Evolutionary conservation across 2,329 filamentous ascomycete species (phyloP).

Genomic region (Metarhizium guizhouense): DNA sequence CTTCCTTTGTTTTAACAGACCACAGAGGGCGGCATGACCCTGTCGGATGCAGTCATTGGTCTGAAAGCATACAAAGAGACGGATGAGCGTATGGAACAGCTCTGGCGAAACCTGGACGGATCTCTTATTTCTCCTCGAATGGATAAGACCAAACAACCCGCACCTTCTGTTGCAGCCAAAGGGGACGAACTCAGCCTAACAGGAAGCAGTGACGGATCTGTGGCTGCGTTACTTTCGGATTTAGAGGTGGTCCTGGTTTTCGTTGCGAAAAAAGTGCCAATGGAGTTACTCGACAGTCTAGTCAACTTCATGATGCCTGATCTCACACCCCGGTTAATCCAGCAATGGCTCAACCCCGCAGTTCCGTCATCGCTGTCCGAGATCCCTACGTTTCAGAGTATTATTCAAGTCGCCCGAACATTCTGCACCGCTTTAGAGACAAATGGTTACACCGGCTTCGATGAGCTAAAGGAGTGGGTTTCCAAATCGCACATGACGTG

Average conservation of each 20-base stretch:
- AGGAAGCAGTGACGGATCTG: slow-evolving; percentile 33
- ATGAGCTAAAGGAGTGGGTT: slow-evolving; percentile 69
- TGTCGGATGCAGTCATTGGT: slow-evolving; percentile 44
- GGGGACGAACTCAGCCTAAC: slow-evolving; percentile 33
- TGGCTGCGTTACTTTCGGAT: slow-evolving; percentile 45
- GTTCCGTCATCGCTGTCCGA: slow-evolving; percentile 68
- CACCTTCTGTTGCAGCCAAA: slow-evolving; percentile 32
- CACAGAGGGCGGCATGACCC: slow-evolving; percentile 41
- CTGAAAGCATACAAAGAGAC: slow-evolving; percentile 53
- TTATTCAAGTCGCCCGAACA: slow-evolving; percentile 52
- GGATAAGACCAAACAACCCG: slow-evolving; percentile 22
- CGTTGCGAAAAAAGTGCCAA: slow-evolving; percentile 41
- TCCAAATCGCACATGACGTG: slow-evolving; percentile 72
- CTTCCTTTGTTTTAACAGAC: slow-evolving; percentile 10
- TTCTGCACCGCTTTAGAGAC: slow-evolving; percentile 57
- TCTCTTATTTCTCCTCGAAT: slow-evolving; percentile 54
- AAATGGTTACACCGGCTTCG: slow-evolving; percentile 52
- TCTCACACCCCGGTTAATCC: slow-evolving; percentile 59
- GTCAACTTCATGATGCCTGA: slow-evolving; percentile 62
- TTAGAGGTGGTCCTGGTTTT: slow-evolving; percentile 43
- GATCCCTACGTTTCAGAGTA: slow-evolving; percentile 61
- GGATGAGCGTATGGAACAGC: slow-evolving; percentile 46
- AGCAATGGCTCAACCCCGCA: slow-evolving; percentile 63
- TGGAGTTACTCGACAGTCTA: slow-evolving; percentile 48
- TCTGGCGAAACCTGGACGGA: slow-evolving; percentile 56